Base-by-base conservation (phyloP, 495 filamentous ascomycete genomes). In the Xylaria castorea region DNA sequence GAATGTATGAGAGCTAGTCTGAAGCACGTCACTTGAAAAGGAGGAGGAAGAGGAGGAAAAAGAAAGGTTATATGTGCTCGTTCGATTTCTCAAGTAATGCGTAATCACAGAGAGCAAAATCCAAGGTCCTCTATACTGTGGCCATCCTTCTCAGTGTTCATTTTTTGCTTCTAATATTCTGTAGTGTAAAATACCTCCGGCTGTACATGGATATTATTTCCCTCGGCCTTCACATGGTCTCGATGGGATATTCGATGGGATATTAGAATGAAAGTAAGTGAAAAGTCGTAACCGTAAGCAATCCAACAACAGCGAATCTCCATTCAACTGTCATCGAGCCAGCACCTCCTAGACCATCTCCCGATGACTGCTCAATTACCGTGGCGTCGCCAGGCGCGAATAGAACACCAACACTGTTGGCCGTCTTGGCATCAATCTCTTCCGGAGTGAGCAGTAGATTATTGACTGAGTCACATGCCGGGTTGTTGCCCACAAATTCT, bases 351-450 rank as follows among this genome's bases (percentile, higher is more conserved):
- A 80, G 71, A 5, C 80, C 78, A 22, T 76, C 67, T 5, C 55
- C 72, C 16, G 74, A 62, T 8, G 73, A 63, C 2, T 81, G 78
- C 71, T 84, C 66, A 11, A 85, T 48, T 9, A 79, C 60, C 0
- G 82, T 85, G 2, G 83, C 75, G 67, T 85, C 83, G 5, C 83
- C 83, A 2, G 84, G 85, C 20, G 84, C 84, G 75, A 86, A 86
- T 55, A 86, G 79, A 57, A 81, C 73, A 20, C 81, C 79, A 40
- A 84, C 69, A 57, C 74, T 75, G 53, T 80, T 78, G 8, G 83
- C 82, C 9, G 77, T 73, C 38, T 73, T 76, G 9, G 71, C 75
- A 12, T 81, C 65, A 34, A 85, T 76, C 53, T 85, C 77, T 30
- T 84, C 84, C 50, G 81, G 82, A 1, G 76, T 72, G 20, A 84